A percentile compares a stretch with the other conserved stretches of the same genome.
These are phyloP conservation scores for Xanthoparmelia taractica DNA, from an alignment of 495 filamentous ascomycete species.

Conservation along the genomic window DNA sequence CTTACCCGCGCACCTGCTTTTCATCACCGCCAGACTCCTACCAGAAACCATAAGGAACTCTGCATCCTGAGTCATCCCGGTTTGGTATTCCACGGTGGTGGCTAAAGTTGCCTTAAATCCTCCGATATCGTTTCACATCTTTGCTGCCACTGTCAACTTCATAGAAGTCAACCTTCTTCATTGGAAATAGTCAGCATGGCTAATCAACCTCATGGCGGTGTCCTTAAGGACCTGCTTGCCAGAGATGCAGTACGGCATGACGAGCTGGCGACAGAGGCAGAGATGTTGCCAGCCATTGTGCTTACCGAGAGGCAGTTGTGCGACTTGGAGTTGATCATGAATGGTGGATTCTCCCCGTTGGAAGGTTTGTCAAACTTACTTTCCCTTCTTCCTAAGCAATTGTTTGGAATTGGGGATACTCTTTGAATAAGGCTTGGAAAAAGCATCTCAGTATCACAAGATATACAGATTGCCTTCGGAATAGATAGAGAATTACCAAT, in stretches of 20 bases:
- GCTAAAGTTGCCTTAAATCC: not conserved
- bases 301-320: slow-evolving; percentile 91
- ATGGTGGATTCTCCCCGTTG: slow-evolving; percentile 91
- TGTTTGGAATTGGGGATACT: not conserved
- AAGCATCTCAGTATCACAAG: not conserved
- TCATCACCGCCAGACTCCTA: not conserved
- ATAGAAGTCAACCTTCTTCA: not conserved
- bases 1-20: too few species aligned
- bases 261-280: slow-evolving; percentile 74
- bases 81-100: not conserved
- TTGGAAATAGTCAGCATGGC: slow-evolving; percentile 42
- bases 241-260: slow-evolving; percentile 73
- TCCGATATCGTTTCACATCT: not conserved
- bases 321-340: slow-evolving; percentile 93
- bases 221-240: slow-evolving; percentile 93
- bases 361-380: slow-evolving; percentile 60
- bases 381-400: not conserved
- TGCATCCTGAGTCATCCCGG: slow-evolving; percentile 12
- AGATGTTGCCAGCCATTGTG: slow-evolving; percentile 73
- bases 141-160: not conserved
- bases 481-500: not conserved
- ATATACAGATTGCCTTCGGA: not conserved
- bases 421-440: not conserved
- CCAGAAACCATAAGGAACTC: not conserved
- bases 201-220: slow-evolving; percentile 87